Base-by-base conservation (phyloP, 345 rosid species). In the Rhodamnia argentea region DNA sequence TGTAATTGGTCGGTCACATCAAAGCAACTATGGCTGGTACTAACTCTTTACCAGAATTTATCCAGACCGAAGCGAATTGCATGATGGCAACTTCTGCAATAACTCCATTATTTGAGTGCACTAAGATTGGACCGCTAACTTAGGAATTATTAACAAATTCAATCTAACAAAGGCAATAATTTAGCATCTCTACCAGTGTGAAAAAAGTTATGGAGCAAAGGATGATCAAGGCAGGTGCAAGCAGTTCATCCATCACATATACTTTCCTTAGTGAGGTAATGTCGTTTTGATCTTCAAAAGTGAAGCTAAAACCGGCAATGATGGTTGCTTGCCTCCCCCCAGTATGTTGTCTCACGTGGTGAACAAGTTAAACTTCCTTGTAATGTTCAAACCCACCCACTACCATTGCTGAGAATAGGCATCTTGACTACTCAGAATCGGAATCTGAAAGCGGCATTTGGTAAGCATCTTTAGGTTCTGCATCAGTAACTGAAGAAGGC, bases 401-500 rank as follows among this genome's bases (percentile, higher is more conserved):
- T 58, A 13, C 13, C 26, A 4, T 24, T 57, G 27, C 56, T 51
- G 26, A n/a, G 44, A 26, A 14, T 13, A 29, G 47, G 81, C 37
- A 75, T 82, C 54, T 27, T 18, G 47, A 56, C 88, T 91, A 94
- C 44, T 94, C 92, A 5, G 95, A 88, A 81, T 95, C 98, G 22
- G 98, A 93, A 87, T 93, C 96, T 42, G 95, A 91, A 29, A 94
- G 83, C 1, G 94, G 93, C 93, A 92, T 87, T 86, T 96, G 96
- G 86, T 89, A 90, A 83, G 96, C 94, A 92, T 93, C 92, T 90
- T 86, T 91, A 82, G 98, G 98, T 78, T 92, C 95, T 64, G 32
- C 62, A 87, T 97, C 98, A 14, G 98, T 93, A 53, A 97, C 89
- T 12, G 97, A 95, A 86, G 96, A 85, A 84, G 96, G 90, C 81